Evolutionary conservation across 2,329 filamentous ascomycete species (phyloP).

Genomic region (Botrytis galanthina): DNA sequence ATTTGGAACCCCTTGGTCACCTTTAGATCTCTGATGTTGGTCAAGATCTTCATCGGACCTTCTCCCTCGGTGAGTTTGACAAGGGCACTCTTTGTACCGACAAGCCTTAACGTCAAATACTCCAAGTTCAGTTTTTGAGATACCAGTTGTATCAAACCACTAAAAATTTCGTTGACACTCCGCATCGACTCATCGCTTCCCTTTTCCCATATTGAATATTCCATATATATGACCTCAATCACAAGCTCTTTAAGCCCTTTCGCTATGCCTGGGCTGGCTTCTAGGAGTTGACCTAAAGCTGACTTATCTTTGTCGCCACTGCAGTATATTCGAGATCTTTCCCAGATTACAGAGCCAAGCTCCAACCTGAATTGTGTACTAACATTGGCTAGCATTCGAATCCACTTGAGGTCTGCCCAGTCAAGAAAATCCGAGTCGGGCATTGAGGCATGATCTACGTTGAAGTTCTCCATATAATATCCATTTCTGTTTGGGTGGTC

Average conservation of each 20-base stretch:
- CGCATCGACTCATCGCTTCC: not conserved
- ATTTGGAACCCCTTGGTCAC: not conserved
- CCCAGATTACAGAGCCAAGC: not conserved
- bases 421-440: too few relatives aligned
- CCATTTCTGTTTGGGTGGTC: not conserved
- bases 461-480: not conserved
- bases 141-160: rapidly evolving
- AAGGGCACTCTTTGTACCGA: not conserved
- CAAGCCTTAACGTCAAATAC: not conserved
- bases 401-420: not conserved
- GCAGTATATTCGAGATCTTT: not conserved
- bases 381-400: not conserved
- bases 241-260: not conserved
- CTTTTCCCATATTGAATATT: too few relatives aligned
- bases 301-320: rapidly evolving
- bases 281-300: not conserved
- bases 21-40: not conserved
- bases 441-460: too few relatives aligned
- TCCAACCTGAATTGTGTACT: not conserved
- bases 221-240: rapidly evolving
- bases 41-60: not conserved
- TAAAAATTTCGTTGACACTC: rapidly evolving
- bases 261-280: not conserved
- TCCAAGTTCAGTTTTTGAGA: not conserved
- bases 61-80: not conserved